Conservation (phyloP, 352 stramenopile genomes). For the Aphanomyces euteiches region DNA sequence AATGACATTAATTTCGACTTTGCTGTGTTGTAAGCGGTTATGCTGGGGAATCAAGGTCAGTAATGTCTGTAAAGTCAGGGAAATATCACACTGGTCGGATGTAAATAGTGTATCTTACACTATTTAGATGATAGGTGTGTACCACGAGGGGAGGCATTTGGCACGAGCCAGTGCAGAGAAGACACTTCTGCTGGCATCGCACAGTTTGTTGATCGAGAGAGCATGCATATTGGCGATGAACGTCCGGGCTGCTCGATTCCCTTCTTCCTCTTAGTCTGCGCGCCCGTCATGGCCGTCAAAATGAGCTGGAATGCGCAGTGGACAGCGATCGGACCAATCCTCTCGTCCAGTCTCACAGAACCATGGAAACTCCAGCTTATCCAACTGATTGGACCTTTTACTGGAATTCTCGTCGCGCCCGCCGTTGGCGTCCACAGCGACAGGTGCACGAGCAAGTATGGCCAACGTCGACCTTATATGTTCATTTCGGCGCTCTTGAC, state of each 20-base stretch:
- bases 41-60: too few relatives aligned
- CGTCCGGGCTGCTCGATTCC: slow-evolving; percentile 38
- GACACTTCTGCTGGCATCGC: too few relatives aligned
- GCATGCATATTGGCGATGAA: slow-evolving; percentile 13
- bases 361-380: slow-evolving; percentile 64
- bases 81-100: too few relatives aligned
- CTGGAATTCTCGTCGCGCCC: slow-evolving; percentile 63
- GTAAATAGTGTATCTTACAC: too few relatives aligned
- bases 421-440: slow-evolving; percentile 69
- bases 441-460: slow-evolving; percentile 48
- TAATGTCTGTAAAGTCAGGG: too few relatives aligned
- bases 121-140: too few relatives aligned
- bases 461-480: slow-evolving; percentile 59
- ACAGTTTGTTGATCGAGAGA: background rate
- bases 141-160: too few relatives aligned
- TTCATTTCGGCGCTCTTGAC: slow-evolving; percentile 64
- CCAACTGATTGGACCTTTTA: slow-evolving; percentile 67
- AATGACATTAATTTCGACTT: too few relatives aligned
- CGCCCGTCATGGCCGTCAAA: slow-evolving; percentile 70
- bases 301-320: slow-evolving; percentile 78
- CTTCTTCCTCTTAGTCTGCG: slow-evolving; percentile 63
- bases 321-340: slow-evolving; percentile 61
- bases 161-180: too few relatives aligned
- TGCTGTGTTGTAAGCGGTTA: too few relatives aligned
- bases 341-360: slow-evolving; percentile 59